Base-by-base conservation (phyloP, 2,329 filamentous ascomycete genomes). In the Emericellopsis atlantica region DNA sequence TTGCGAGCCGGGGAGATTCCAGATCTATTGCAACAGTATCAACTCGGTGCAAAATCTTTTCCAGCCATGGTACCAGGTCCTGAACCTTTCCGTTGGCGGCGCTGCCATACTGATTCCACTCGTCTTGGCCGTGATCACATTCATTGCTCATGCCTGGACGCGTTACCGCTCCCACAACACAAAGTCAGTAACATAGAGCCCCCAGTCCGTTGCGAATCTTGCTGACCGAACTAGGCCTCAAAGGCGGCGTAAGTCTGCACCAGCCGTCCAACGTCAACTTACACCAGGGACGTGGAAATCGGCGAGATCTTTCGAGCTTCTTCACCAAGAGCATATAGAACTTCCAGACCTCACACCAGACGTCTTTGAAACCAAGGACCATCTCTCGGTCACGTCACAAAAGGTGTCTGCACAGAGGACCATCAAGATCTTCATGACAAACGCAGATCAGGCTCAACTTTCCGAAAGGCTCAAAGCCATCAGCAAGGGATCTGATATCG, bases 21-120 rank as follows among this genome's bases (percentile, higher is more conserved):
- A 49, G 36, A 46, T 60, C 6, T 59, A 58, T 44, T 55, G 53
- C 47, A 61, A 60, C 43, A 48, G 40, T 12, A 40, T 53, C 11
- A 36, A 59, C 3, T 40, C 51, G 2, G 38, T 43, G 6, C 40
- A 48, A 7, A 39, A 45, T 12, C 49, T 52, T 33, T 45, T 57
- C 21, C 39, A 44, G 15, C 42, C 47, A 12, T 53, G 52, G 40
- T 46, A 54, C 18, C 58, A 59, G 41, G 46, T 47, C 22, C 42
- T 54, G 23, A 51, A 51, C 4, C 42, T 60, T 23, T 43, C 47
- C 7, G 34, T 59, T 11, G 56, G 51, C 5, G 43, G 43, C 5
- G 43, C 44, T 6, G 50, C 49, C 15, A 31, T 59, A 14, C 40
- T 46, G 39, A 8, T 48, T 43, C 44, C 55, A 44, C 18, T 44